Base-by-base conservation (phyloP, 2,329 filamentous ascomycete genomes). In the Claviceps humidiphila region DNA sequence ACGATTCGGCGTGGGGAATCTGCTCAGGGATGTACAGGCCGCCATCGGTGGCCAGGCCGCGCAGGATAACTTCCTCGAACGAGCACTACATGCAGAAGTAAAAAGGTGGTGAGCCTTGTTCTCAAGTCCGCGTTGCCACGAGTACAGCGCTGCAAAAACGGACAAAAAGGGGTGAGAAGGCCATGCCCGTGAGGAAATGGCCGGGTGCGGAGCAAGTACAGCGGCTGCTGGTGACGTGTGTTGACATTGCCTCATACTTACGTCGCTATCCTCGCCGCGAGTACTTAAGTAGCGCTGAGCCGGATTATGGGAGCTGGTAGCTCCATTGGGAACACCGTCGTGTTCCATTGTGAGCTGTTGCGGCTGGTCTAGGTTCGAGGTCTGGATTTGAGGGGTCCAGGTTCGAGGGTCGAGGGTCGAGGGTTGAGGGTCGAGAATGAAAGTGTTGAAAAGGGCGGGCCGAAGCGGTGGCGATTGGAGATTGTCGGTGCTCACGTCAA, bases 21-120 rank as follows among this genome's bases (percentile, higher is more conserved):
- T 85, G 77, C 65, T 95, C 84, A 43, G 90, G 90, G 57, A 95
- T 85, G 73, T 91, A 95, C 30, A 95, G 82, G 51, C 90, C 90
- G 54, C 89, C 88, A 63, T 96, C 90, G 46, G 80, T 75, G 54
- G 89, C 89, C 53, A 95, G 81, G 45, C 89, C 89, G 69, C 95
- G 94, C 58, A 95, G 76, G 42, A 95, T 89, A 47, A 89, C 89
- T 51, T 89, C 83, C 69, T 96, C 90, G 67, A 96, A 95, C 50
- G 88, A 90, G 60, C 94, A 77, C 85, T 90, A 9, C 34, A 39
- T 45, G 30, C 8, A 42, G 11, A 34, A 2, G 11, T 16, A n/a
- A 37, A 30, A 30, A 30, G 26, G 8, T 30, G 26, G 26, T 30
- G 26, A 30, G 26, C 8, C 26, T 30, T 30, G 26, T n/a, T 38